Conservation (phyloP, 2,329 filamentous ascomycete species). For the Fusarium sp. region DNA sequence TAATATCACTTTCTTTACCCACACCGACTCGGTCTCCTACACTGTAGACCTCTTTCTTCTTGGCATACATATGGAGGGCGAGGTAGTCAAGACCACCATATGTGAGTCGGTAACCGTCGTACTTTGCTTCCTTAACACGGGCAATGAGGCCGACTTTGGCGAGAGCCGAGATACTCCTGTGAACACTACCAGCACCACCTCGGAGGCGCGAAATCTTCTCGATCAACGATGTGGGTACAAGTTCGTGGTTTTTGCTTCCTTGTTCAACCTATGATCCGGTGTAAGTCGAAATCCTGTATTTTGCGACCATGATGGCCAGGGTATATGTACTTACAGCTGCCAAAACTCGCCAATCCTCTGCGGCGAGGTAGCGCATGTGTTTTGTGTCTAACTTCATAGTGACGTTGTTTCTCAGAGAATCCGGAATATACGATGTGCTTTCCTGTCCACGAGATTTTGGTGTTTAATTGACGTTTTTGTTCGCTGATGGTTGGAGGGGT, state of each 20-base stretch:
- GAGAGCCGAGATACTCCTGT: slow-evolving; percentile 87
- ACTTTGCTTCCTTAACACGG: slow-evolving; percentile 93
- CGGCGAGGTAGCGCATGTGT: slow-evolving; percentile 88
- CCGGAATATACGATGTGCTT: not conserved
- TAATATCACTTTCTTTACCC: slow-evolving; percentile 97
- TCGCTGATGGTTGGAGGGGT: slow-evolving; percentile 38
- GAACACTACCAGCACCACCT: slow-evolving; percentile 81
- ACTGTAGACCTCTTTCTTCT: slow-evolving; percentile 84
- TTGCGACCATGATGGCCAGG: slow-evolving; percentile 50
- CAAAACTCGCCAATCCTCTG: slow-evolving; percentile 95
- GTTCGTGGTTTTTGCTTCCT: slow-evolving; percentile 95
- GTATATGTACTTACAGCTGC: slow-evolving; percentile 75
- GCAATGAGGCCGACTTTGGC: slow-evolving; percentile 94
- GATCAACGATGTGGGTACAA: slow-evolving; percentile 92
- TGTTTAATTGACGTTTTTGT: slow-evolving; percentile 5
- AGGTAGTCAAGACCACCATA: slow-evolving; percentile 98
- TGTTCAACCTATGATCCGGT: slow-evolving; percentile 78
- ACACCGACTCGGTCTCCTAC: slow-evolving; percentile 95
- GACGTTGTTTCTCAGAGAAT: slow-evolving; percentile 2
- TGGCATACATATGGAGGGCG: slow-evolving; percentile 90
- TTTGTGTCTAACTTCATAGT: slow-evolving; percentile 95
- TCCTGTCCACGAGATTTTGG: not conserved
- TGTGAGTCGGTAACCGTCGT: slow-evolving; percentile 95
- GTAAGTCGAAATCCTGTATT: slow-evolving; percentile 27
- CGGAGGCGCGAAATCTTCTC: slow-evolving; percentile 84